A percentile compares a stretch with the other conserved stretches of the same genome.
Evolutionary conservation across 257 asterid genomes (phyloP).

Genomic region (Cinchona pubescens): DNA sequence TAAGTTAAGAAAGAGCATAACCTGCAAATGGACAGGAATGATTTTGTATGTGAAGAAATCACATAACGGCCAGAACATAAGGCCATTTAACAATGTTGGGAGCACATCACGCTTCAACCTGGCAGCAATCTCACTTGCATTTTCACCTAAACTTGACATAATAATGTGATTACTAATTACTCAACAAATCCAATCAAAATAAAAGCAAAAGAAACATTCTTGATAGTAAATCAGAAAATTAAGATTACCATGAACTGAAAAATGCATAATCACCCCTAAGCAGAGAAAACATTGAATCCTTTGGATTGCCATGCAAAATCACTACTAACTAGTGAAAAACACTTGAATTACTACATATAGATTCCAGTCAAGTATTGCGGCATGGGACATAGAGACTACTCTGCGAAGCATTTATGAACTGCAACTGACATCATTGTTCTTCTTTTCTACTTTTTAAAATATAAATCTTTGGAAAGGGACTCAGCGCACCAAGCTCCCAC

Average conservation of each 20-base stretch:
- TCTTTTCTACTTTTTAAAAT: background rate
- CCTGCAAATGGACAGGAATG: slow-evolving; percentile 87
- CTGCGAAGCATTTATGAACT: background rate
- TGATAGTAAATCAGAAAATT: background rate
- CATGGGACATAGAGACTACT: background rate
- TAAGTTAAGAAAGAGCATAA: slow-evolving; percentile 12
- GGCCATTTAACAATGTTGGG: slow-evolving; percentile 71
- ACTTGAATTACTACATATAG: background rate
- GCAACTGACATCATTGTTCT: background rate
- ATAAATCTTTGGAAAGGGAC: background rate
- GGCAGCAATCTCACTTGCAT: slow-evolving; percentile 53
- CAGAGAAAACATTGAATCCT: background rate
- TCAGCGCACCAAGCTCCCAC: background rate
- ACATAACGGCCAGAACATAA: slow-evolving; percentile 82
- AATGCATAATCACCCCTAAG: background rate
- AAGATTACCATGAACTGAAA: background rate
- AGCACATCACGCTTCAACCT: slow-evolving; percentile 78
- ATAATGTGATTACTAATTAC: slow-evolving; percentile 7
- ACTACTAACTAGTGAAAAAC: too few species aligned
- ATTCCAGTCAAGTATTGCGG: background rate
- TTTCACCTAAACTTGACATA: slow-evolving; percentile 53
- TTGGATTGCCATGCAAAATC: too few species aligned
- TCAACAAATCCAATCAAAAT: slow-evolving; percentile 5
- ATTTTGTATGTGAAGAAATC: slow-evolving; percentile 78
- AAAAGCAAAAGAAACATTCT: background rate